Conservation (phyloP, 2,329 filamentous ascomycete genomes). For the Coniochaeta prunicola region DNA sequence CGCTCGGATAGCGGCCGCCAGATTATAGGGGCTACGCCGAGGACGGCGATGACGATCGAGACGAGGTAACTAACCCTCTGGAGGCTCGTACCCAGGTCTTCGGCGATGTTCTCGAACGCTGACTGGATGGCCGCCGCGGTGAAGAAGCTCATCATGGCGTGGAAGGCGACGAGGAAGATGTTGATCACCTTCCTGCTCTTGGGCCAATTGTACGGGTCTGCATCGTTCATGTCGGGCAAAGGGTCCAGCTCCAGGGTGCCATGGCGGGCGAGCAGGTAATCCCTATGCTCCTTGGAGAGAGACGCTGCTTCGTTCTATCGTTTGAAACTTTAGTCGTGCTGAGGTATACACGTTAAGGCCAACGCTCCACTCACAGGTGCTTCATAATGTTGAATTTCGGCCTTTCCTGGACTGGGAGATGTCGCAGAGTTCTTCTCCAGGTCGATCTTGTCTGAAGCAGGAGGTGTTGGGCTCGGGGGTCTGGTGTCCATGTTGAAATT, state of each 20-base stretch:
- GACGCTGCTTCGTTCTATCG: conserved; percentile 4
- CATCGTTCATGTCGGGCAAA: conserved; percentile 38
- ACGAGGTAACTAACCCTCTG: conserved; percentile 45
- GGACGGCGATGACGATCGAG: conserved; percentile 45
- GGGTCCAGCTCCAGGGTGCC: conserved; percentile 47
- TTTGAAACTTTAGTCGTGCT: not conserved
- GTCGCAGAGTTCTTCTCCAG: not conserved
- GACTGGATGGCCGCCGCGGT: conserved; percentile 46
- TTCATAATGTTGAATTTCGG: not conserved
- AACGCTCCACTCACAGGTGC: not conserved
- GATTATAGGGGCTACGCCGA: conserved; percentile 45
- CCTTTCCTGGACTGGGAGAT: not conserved
- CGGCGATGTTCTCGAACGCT: conserved; percentile 44
- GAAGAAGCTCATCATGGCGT: conserved; percentile 50
- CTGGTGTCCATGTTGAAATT: not conserved
- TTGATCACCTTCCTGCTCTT: conserved; percentile 46
- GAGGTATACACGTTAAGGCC: not conserved
- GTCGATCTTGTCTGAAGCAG: not conserved
- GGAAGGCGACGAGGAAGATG: conserved; percentile 46
- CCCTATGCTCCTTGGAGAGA: conserved; percentile 33
- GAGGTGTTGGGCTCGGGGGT: not conserved
- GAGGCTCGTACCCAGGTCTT: conserved; percentile 39
- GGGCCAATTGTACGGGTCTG: conserved; percentile 51
- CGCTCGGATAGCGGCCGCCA: conserved; percentile 48
- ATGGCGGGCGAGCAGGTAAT: conserved; percentile 44